A percentile compares a stretch with the other conserved stretches of the same genome.
Conservation (phyloP, 2,329 filamentous ascomycete species). For the Scedosporium apiospermum region DNA sequence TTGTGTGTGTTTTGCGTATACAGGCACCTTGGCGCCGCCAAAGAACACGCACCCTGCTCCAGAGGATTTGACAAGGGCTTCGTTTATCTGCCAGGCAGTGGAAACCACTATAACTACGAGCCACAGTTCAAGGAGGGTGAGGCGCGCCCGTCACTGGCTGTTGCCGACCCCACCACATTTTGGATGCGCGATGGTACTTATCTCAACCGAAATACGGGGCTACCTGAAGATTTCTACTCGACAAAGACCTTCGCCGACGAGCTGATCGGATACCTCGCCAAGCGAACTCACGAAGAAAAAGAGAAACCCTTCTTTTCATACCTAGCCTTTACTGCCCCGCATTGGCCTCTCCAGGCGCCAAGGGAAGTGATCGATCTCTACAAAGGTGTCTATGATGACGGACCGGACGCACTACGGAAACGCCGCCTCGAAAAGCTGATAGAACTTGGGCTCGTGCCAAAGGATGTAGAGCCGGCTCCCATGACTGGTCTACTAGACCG, state of each 20-base stretch:
- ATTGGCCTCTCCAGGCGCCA: constrained; percentile 32
- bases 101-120: constrained; percentile 47
- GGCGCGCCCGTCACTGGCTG: too few relatives aligned
- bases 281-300: constrained; percentile 24
- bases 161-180: too few relatives aligned
- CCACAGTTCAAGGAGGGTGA: constrained; percentile 20
- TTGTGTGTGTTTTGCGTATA: too few relatives aligned
- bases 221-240: constrained; percentile 33
- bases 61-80: constrained; percentile 30
- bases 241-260: constrained; percentile 31
- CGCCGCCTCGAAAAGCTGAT: neutral
- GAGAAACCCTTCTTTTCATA: constrained; percentile 36
- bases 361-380: neutral
- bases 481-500: neutral
- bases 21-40: neutral
- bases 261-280: constrained; percentile 29
- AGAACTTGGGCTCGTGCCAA: neutral
- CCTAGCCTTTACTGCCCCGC: constrained; percentile 41
- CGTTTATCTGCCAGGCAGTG: constrained; percentile 29
- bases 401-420: neutral
- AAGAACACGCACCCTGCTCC: neutral
- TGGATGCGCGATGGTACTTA: constrained; percentile 34
- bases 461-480: neutral
- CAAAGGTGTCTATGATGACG: neutral
- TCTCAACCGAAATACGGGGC: constrained; percentile 21